Conservation (phyloP, 1,284 basidiomycete species). For the Tilletia walkeri region DNA sequence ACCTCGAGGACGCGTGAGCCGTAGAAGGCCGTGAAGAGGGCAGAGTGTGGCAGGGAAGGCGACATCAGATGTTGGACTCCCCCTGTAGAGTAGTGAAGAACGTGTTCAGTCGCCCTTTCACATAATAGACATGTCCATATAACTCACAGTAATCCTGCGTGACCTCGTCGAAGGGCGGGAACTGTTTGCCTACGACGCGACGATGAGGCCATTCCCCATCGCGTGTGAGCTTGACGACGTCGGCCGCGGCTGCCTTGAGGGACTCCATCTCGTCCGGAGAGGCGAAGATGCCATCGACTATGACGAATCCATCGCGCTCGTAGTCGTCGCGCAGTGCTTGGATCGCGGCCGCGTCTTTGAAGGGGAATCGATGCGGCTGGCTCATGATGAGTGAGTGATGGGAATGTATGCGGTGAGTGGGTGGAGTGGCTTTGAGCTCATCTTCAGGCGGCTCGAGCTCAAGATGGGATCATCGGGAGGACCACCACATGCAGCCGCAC, state of each 20-base stretch:
- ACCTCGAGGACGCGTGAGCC: slow-evolving; percentile 34
- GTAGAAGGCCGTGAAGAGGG: slow-evolving; percentile 34
- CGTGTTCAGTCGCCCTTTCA: slow-evolving; percentile 66
- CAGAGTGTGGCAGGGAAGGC: slow-evolving; percentile 59
- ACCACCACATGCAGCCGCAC: neutral
- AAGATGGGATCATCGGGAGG: neutral
- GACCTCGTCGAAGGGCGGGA: slow-evolving; percentile 69
- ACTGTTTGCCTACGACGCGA: slow-evolving; percentile 75
- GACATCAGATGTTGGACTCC: slow-evolving; percentile 62
- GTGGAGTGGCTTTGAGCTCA: neutral
- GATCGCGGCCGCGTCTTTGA: neutral
- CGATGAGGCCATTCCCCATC: slow-evolving; percentile 66
- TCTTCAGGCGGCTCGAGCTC: neutral
- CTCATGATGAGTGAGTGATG: no score
- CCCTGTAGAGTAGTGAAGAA: slow-evolving; percentile 64
- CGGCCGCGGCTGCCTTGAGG: slow-evolving; percentile 63
- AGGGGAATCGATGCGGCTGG: neutral
- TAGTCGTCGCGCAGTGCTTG: slow-evolving; percentile 57
- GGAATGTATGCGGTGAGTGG: no score
- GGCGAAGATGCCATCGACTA: slow-evolving; percentile 67
- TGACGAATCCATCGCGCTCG: slow-evolving; percentile 69
- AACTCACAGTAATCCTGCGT: slow-evolving; percentile 65
- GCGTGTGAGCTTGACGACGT: slow-evolving; percentile 65
- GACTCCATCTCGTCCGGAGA: slow-evolving; percentile 54
- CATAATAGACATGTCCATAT: slow-evolving; percentile 55